A percentile compares a stretch with the other conserved stretches of the same genome.
phyloP scores from a whole-genome alignment of 192 early-diverging fungal genomes.

The Coemansia interrupta region DNA sequence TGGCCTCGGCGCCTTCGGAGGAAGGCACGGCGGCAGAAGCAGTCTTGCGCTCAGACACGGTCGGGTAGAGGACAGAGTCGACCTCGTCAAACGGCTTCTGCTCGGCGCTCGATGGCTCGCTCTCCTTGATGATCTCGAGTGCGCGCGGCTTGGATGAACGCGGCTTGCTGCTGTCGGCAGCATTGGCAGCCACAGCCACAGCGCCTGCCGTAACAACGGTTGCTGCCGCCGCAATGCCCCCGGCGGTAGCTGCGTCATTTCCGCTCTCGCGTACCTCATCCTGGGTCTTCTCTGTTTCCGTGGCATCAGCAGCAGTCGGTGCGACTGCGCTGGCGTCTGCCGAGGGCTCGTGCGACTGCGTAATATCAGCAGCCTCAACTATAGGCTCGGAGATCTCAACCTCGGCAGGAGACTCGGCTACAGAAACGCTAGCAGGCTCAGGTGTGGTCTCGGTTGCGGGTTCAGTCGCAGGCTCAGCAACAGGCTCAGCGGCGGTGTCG shows the following conservation, averaged over 20 bases:
- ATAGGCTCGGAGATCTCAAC: conserved; percentile 3
- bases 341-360: conserved; percentile 6
- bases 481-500: not conserved
- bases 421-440: not conserved
- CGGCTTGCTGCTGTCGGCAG: not conserved
- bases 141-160: not conserved
- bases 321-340: not conserved
- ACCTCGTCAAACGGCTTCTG: conserved; percentile 14
- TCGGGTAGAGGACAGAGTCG: conserved; percentile 14
- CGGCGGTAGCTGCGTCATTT: not conserved
- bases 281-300: not conserved
- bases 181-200: not conserved
- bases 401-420: not conserved
- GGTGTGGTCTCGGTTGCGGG: not conserved
- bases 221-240: not conserved
- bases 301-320: conserved; percentile 9
- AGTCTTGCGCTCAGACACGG: conserved; percentile 1
- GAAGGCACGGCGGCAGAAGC: not conserved
- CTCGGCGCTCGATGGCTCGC: not conserved
- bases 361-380: conserved; percentile 6
- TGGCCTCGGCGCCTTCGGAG: not conserved
- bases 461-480: not conserved
- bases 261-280: not conserved
- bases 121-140: not conserved
- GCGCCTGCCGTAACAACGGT: conserved; percentile 1